Percentiles rank a stretch among this genome's conserved stretches.
These are phyloP conservation scores for Cicer yamashitae DNA, from an alignment of 306 rosid genomes.

Conservation along the genomic window DNA sequence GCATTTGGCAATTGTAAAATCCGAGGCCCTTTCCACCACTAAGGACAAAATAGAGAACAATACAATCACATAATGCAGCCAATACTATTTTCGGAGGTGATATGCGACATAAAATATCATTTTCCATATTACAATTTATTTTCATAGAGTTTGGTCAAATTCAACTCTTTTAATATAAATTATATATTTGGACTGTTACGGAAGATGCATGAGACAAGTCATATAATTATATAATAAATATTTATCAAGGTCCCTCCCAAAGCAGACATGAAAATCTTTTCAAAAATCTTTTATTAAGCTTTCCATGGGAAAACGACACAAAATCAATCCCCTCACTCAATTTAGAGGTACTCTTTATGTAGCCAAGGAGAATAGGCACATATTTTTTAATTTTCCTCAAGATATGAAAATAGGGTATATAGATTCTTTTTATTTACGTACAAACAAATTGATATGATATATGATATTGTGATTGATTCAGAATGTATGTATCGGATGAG, in stretches of 20 bases:
- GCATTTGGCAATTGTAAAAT: too few relatives aligned
- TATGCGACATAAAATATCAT: background rate
- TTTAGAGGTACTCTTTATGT: slow-evolving; percentile 46
- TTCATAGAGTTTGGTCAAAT: background rate
- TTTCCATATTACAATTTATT: background rate
- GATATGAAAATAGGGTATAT: slow-evolving; percentile 32
- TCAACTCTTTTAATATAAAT: slow-evolving; percentile 22
- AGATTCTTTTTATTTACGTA: slow-evolving; percentile 1
- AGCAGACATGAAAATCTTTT: slow-evolving; percentile 55
- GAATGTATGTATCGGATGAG: background rate
- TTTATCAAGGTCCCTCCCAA: slow-evolving; percentile 47
- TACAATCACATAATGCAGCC: background rate
- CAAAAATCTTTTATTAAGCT: slow-evolving; percentile 40
- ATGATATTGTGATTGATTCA: background rate
- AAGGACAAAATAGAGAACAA: slow-evolving; percentile 1
- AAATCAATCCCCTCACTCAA: slow-evolving; percentile 17
- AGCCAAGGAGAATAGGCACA: slow-evolving; percentile 28
- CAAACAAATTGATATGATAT: background rate
- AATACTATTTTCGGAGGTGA: background rate
- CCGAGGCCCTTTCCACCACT: too few relatives aligned
- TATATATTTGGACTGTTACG: slow-evolving; percentile 22
- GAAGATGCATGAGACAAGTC: slow-evolving; percentile 29
- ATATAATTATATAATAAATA: slow-evolving; percentile 40
- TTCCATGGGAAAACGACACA: slow-evolving; percentile 38
- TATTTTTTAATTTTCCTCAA: background rate